Percentiles rank a stretch among this genome's conserved stretches.
These are phyloP conservation scores for Yarrowia galli DNA, from an alignment of 1,139 yeast species.

Conservation along the genomic window DNA sequence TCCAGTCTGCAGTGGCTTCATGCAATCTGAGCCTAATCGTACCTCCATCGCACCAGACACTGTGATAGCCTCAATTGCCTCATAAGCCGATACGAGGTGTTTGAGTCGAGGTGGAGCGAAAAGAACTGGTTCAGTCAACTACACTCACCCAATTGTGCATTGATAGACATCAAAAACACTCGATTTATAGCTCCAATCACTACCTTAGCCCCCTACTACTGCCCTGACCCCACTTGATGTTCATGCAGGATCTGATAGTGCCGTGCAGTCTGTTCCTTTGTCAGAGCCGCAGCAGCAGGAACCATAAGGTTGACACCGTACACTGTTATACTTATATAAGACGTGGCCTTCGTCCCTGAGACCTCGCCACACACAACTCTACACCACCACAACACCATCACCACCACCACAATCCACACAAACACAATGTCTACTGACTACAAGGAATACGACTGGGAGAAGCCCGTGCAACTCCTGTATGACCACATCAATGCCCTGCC, in stretches of 20 bases:
- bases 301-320: slow-evolving; percentile 8
- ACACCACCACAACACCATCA: slow-evolving; percentile 2
- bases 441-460: slow-evolving; percentile 37
- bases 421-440: slow-evolving; percentile 11
- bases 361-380: background rate
- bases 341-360: background rate
- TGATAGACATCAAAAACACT: accelerated
- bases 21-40: slow-evolving; percentile 1
- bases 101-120: background rate
- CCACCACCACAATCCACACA: background rate
- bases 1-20: slow-evolving; percentile 23
- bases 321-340: background rate
- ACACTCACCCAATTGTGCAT: background rate
- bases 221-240: slow-evolving; percentile 7
- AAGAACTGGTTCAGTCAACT: background rate
- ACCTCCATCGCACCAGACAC: slow-evolving; percentile 21
- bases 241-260: slow-evolving; percentile 38
- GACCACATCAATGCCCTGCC: slow-evolving; percentile 36
- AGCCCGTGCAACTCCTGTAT: slow-evolving; percentile 28
- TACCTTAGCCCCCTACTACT: background rate
- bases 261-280: slow-evolving; percentile 26
- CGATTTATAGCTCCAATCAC: too few species aligned
- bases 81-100: background rate
- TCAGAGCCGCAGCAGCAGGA: background rate
- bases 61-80: slow-evolving; percentile 33